Conservation (phyloP, 1,284 basidiomycete species). For the Irpex sp. region DNA sequence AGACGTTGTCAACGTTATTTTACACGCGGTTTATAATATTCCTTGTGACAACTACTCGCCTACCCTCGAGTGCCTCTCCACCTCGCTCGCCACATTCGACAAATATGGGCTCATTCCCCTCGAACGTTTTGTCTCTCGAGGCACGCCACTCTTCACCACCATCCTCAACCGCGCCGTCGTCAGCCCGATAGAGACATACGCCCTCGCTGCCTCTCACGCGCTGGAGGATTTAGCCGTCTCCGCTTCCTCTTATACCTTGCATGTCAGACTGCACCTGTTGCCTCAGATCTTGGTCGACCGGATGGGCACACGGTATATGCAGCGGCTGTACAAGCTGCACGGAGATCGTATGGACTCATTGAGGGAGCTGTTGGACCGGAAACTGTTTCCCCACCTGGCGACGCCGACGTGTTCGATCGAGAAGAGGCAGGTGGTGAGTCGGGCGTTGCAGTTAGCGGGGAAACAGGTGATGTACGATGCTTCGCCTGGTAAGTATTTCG, state of each 20-base stretch:
- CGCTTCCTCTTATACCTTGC: slow-evolving; percentile 33
- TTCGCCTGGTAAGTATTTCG: slow-evolving; percentile 25
- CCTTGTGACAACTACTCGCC: slow-evolving; percentile 28
- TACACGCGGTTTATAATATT: slow-evolving; percentile 33
- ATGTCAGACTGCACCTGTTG: slow-evolving; percentile 27
- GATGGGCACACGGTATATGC: slow-evolving; percentile 38
- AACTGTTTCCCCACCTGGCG: slow-evolving; percentile 29
- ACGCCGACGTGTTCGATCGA: slow-evolving; percentile 23
- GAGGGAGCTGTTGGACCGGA: slow-evolving; percentile 31
- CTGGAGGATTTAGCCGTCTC: slow-evolving; percentile 33
- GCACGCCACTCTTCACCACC: slow-evolving; percentile 26
- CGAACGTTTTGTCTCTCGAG: slow-evolving; percentile 16
- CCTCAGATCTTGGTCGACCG: slow-evolving; percentile 30
- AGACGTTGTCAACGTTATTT: slow-evolving; percentile 31
- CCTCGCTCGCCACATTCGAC: slow-evolving; percentile 23
- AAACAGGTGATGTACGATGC: slow-evolving; percentile 35
- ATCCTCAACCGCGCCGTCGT: slow-evolving; percentile 26
- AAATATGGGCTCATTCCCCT: slow-evolving; percentile 28
- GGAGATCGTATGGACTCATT: slow-evolving; percentile 32
- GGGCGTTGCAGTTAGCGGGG: slow-evolving; percentile 33
- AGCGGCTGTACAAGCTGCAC: slow-evolving; percentile 38
- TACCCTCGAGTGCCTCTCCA: slow-evolving; percentile 22
- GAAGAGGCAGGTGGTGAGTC: slow-evolving; percentile 27
- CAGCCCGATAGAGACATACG: slow-evolving; percentile 32
- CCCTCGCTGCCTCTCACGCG: slow-evolving; percentile 31